Conservation (phyloP, 1,284 basidiomycete species). For the Ceratobasidium sp. region DNA sequence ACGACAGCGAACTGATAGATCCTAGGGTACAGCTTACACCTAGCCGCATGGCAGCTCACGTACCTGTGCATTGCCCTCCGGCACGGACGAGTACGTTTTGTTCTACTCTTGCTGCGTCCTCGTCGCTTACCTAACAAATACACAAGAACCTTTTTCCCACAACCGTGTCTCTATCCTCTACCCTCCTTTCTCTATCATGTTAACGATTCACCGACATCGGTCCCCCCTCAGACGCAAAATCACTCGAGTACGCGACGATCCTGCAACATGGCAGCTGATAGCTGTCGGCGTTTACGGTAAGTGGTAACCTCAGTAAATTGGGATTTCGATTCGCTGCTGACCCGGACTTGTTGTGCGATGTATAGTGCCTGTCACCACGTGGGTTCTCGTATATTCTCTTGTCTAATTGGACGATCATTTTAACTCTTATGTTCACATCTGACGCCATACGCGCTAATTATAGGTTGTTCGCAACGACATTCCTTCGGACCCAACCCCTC, state of each 20-base stretch:
- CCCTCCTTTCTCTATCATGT: too few relatives aligned
- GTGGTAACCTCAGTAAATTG: slow-evolving; percentile 52
- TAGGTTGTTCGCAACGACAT: slow-evolving; percentile 78
- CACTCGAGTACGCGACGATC: slow-evolving; percentile 93
- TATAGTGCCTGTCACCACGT: slow-evolving; percentile 80
- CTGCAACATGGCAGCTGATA: slow-evolving; percentile 89
- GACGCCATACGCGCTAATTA: neutral
- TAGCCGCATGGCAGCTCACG: slow-evolving; percentile 93
- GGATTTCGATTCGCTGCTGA: slow-evolving; percentile 53
- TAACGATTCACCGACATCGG: too few relatives aligned
- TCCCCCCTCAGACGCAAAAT: too few relatives aligned
- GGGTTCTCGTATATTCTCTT: slow-evolving; percentile 60
- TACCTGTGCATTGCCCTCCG: slow-evolving; percentile 91
- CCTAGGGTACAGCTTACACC: slow-evolving; percentile 80
- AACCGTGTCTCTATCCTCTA: too few relatives aligned
- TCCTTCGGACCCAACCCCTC: slow-evolving; percentile 67
- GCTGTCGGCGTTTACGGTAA: slow-evolving; percentile 78
- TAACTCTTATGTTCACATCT: neutral
- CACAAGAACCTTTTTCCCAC: slow-evolving; percentile 94
- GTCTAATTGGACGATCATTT: neutral
- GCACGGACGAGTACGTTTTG: slow-evolving; percentile 85
- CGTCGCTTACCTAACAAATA: slow-evolving; percentile 57
- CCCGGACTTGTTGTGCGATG: too few relatives aligned
- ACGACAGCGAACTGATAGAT: neutral
- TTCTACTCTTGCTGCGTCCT: slow-evolving; percentile 3